Conservation (phyloP, 768 basidiomycete species). For the Mycena haematopus region DNA sequence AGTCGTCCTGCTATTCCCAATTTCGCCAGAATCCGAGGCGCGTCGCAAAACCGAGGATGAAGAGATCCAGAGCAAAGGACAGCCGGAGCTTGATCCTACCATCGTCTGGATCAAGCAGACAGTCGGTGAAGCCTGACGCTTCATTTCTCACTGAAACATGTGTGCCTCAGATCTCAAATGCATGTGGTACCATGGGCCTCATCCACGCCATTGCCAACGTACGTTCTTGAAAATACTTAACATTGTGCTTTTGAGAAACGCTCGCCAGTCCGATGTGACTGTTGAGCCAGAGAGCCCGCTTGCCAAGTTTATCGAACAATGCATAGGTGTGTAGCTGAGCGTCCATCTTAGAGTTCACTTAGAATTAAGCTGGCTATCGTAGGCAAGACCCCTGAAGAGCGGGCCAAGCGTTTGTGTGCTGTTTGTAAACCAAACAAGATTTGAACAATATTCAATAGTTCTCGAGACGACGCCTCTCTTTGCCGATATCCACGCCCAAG, state of each 20-base stretch:
- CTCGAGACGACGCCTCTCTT: slow-evolving; percentile 83
- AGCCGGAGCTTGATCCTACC: slow-evolving; percentile 59
- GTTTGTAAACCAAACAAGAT: not conserved
- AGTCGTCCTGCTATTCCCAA: slow-evolving; percentile 86
- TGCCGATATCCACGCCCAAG: slow-evolving; percentile 74
- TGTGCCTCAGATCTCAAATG: slow-evolving; percentile 69
- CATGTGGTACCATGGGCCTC: slow-evolving; percentile 88
- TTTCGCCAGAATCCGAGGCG: slow-evolving; percentile 54
- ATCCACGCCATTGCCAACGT: slow-evolving; percentile 87
- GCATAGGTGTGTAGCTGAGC: slow-evolving; percentile 50
- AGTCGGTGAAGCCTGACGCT: slow-evolving; percentile 45
- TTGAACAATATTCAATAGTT: slow-evolving; percentile 34
- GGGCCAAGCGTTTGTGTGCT: slow-evolving; percentile 54
- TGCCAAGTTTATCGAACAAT: slow-evolving; percentile 68
- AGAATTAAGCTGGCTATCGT: not conserved
- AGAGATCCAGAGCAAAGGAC: slow-evolving; percentile 52
- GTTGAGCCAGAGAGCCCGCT: slow-evolving; percentile 65
- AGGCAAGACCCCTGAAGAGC: slow-evolving; percentile 76
- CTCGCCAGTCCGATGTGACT: slow-evolving; percentile 58
- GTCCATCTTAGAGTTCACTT: not conserved
- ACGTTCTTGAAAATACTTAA: slow-evolving; percentile 30
- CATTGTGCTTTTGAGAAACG: not conserved
- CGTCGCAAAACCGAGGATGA: slow-evolving; percentile 67
- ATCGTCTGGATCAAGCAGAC: slow-evolving; percentile 93
- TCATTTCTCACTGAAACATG: not conserved